Evolutionary conservation across 257 asterid species (phyloP).

Genomic region (Salvia hispanica): DNA sequence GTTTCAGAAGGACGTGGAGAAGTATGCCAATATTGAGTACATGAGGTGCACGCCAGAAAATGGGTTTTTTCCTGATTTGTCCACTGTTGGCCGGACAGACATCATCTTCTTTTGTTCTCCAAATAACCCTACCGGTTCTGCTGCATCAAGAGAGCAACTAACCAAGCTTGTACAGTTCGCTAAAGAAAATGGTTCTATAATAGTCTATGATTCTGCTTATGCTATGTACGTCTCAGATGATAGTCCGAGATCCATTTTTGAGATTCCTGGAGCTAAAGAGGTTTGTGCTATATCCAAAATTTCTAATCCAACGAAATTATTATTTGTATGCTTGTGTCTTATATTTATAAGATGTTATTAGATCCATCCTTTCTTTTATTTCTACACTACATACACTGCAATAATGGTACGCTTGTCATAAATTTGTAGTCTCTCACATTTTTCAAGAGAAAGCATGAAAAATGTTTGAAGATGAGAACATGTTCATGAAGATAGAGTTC

Average conservation of each 20-base stretch:
- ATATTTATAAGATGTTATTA: not conserved
- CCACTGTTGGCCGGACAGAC: constrained; percentile 68
- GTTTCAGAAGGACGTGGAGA: constrained; percentile 83
- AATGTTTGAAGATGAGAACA: not conserved
- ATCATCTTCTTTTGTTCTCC: constrained; percentile 94
- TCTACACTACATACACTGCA: not conserved
- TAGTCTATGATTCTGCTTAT: constrained; percentile 96
- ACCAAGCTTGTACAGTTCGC: constrained; percentile 85
- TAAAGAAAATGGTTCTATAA: constrained; percentile 86
- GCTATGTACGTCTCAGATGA: constrained; percentile 94
- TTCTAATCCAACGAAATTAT: not conserved
- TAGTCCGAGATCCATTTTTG: constrained; percentile 85
- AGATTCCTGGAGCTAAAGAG: constrained; percentile 98
- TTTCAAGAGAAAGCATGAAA: not conserved
- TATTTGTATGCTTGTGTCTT: not conserved
- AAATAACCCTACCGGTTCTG: constrained; percentile 94
- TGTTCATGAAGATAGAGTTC: not conserved
- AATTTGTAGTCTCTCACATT: not conserved
- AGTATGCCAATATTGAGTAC: constrained; percentile 84
- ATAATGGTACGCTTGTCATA: not conserved
- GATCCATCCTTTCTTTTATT: not conserved
- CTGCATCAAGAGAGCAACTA: constrained; percentile 91
- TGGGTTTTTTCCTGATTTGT: constrained; percentile 88
- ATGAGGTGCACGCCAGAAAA: constrained; percentile 96
- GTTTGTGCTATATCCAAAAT: constrained; percentile 37